Conservation (phyloP, 2,329 filamentous ascomycete genomes). For the Sclerotiophoma versabilis region DNA sequence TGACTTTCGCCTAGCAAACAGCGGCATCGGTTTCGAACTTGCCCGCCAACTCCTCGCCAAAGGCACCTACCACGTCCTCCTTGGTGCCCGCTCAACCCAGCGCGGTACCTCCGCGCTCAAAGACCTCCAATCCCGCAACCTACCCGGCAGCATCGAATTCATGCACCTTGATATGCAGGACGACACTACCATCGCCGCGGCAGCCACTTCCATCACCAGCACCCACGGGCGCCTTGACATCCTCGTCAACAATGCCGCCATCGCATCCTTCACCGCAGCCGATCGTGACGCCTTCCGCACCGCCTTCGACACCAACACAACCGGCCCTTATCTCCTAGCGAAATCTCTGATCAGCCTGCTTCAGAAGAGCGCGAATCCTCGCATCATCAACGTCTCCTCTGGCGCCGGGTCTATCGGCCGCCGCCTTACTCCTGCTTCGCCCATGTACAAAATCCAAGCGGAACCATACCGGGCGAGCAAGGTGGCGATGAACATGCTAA, state of each 20-base stretch:
- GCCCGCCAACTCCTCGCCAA: constrained; percentile 50
- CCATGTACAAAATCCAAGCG: constrained; percentile 35
- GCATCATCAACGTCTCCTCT: constrained; percentile 48
- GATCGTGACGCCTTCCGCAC: constrained; percentile 35
- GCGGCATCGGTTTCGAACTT: constrained; percentile 59
- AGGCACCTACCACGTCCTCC: constrained; percentile 44
- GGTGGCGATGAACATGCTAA: constrained; percentile 51
- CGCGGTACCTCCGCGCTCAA: constrained; percentile 38
- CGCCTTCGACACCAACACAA: constrained; percentile 41
- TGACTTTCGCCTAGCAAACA: constrained; percentile 38
- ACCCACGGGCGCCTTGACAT: constrained; percentile 47
- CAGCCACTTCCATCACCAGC: constrained; percentile 37
- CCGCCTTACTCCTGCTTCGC: constrained; percentile 33
- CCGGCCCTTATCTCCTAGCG: constrained; percentile 35
- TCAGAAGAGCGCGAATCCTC: constrained; percentile 25
- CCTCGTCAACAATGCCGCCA: constrained; percentile 51
- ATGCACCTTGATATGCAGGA: constrained; percentile 54
- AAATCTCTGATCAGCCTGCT: constrained; percentile 29
- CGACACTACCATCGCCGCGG: constrained; percentile 52
- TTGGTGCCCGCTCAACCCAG: constrained; percentile 28
- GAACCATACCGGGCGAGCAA: constrained; percentile 49
- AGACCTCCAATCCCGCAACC: constrained; percentile 35
- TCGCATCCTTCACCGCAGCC: constrained; percentile 25
- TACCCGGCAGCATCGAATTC: constrained; percentile 44
- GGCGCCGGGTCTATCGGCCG: constrained; percentile 45